Percentiles rank a stretch among this genome's conserved stretches.
These are phyloP conservation scores for Aspergillus udagawae DNA, from an alignment of 2,329 filamentous ascomycete species.

Conservation along the genomic window DNA sequence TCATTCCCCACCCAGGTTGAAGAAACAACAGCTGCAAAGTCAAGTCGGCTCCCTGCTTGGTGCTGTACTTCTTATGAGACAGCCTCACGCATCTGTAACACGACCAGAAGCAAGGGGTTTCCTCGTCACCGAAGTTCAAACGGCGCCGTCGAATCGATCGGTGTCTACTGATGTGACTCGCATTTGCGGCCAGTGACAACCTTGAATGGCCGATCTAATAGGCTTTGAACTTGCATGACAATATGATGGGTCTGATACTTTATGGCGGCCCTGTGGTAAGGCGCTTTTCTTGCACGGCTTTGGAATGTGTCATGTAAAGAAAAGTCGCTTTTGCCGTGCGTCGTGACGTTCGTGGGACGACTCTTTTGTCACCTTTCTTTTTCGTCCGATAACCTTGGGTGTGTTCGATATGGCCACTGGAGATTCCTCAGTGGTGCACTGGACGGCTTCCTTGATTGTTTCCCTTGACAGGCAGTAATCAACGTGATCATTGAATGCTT, in stretches of 20 bases:
- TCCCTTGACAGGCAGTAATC: conserved; percentile 83
- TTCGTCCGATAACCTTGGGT: conserved; percentile 16
- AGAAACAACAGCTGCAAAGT: neutral
- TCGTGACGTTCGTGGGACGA: conserved; percentile 24
- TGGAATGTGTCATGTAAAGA: conserved; percentile 26
- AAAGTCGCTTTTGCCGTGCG: conserved; percentile 32
- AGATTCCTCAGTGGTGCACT: conserved; percentile 41
- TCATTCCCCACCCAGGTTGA: neutral
- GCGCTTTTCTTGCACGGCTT: neutral
- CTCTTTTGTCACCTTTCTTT: conserved; percentile 38
- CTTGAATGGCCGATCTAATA: too few relatives aligned
- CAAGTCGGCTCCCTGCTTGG: neutral
- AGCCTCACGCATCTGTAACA: neutral
- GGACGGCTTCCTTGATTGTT: conserved; percentile 79
- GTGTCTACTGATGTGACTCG: neutral
- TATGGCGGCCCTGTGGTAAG: neutral
- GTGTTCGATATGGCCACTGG: conserved; percentile 1
- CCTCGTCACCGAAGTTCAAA: neutral
- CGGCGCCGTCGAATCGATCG: neutral
- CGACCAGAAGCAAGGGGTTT: neutral
- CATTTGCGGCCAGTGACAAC: neutral
- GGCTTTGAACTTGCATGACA: neutral
- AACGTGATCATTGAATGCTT: conserved; percentile 82
- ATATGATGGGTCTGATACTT: conserved; percentile 5
- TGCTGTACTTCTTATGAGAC: neutral